Evolutionary conservation across 1,139 yeast species (phyloP), one percentile per base, ranked within the genome.

Genomic region (Yamadazyma epiphylla): DNA sequence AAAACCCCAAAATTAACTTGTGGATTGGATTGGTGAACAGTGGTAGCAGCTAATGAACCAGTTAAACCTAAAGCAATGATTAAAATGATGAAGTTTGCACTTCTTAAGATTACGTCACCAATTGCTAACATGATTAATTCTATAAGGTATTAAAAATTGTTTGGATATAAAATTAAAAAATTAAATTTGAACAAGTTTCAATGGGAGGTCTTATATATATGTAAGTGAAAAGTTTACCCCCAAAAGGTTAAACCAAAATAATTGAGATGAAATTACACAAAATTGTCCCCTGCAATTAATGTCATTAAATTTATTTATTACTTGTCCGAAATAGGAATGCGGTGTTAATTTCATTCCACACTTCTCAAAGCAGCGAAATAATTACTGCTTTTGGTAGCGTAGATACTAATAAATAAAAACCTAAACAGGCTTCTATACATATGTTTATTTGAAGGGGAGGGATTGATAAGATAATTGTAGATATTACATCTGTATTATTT

Each of bases 1-100:
- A 91, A 91, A 36, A 89, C 77, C 42, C 72, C 85, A 60, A 83
- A 88, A 70, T 87, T 87, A 44, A 91, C 91, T 61, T 91, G 94
- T 31, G 95, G 82, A 60, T 79, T 82, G 49, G 60, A 56, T 47
- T 67, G 70, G 39, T 39, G 41, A 33, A 60, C 53, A 41, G 81
- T 77, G 39, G 81, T 73, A 33, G 85, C 86, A 38, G 94, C 87
- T 46, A 88, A 72, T 10, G 94, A 80, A 42, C 87, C 95, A 41
- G 91, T 76, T 51, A 91, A 70, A 55, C 95, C 97, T 45, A 91
- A 76, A 37, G 80, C 76, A 53, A 88, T 74, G 35, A 79, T 77
- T 43, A 88, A 74, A 59, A 85, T 79, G 48, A 77, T 64, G 52
- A 88, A 83, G 70, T 87, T 83, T 36, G 80, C 51, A 29, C 64